Conservation (phyloP, 192 early-diverging fungal species). For the Coemansia sp. region DNA sequence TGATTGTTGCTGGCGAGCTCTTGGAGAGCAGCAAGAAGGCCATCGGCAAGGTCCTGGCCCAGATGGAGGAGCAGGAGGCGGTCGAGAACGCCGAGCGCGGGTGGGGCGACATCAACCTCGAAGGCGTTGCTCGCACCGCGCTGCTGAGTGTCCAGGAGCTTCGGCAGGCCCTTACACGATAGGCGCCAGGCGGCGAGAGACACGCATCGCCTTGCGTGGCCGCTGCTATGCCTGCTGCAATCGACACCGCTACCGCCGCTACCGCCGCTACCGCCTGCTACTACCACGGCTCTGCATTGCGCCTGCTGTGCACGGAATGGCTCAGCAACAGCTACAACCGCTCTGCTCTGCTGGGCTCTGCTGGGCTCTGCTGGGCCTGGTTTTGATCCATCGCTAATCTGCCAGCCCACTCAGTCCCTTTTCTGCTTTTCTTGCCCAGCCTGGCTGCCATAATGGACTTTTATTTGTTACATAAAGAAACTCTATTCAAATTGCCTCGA, state of each 20-base stretch:
- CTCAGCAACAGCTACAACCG: no score
- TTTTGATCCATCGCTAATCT: no score
- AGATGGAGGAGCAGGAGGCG: constrained; percentile 73
- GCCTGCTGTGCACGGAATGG: no score
- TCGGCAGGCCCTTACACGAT: constrained; percentile 37
- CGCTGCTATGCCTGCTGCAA: constrained; percentile 56
- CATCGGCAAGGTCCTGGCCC: constrained; percentile 63
- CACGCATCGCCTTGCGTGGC: constrained; percentile 23
- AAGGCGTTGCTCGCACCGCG: constrained; percentile 48
- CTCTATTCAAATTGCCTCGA: no score
- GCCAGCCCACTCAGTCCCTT: no score
- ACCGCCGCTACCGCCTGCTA: no score
- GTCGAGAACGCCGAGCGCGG: constrained; percentile 69
- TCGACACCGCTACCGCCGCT: constrained; percentile 48
- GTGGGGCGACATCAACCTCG: constrained; percentile 52
- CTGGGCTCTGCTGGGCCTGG: no score
- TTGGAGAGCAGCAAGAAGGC: constrained; percentile 91
- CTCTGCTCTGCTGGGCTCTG: no score
- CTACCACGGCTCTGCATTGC: no score
- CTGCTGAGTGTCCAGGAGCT: constrained; percentile 47
- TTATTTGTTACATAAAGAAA: no score
- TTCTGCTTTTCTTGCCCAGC: no score
- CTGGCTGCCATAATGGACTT: no score
- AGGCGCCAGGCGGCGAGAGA: neutral
- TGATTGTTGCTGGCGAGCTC: constrained; percentile 88